Evolutionary conservation across 2,329 filamentous ascomycete genomes (phyloP), one percentile per base, ranked within the genome.

Genomic region (Aureobasidium sp.): DNA sequence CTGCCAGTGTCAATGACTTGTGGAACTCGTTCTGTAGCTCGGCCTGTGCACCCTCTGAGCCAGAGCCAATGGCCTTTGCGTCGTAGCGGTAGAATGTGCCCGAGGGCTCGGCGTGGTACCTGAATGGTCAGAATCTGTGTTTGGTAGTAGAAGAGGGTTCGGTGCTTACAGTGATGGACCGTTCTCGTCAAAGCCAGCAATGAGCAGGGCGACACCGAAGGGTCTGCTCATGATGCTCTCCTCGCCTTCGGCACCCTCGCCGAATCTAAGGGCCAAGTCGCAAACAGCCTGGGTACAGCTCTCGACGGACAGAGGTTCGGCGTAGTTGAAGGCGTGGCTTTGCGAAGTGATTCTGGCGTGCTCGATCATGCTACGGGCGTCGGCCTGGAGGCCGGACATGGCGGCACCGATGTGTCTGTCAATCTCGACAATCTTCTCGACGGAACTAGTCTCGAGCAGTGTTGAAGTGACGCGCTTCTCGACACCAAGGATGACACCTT

Each of bases 371-470:
- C 89, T 94, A 73, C 94, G 89, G 66, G 94, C 94, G 76, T 99
- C 94, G 71, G 94, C 94, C 82, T 99, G 94, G 67, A 99, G 85
- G 50, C 94, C 94, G 41, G 89, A 94, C 92, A 99, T 99, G 79
- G 94, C 94, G 79, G 94, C 97, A 72, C 94, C 94, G 70, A 99
- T 97, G 81, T 99, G 94, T 74, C 90, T 86, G 81, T 99, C 94
- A 76, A 99, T 97, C 77, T 99, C 94, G 76, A 99, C 93, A 71
- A 99, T 97, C 86, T 99, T 99, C 79, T 99, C 94, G 71, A 99
- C 94, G 44, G 92, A 97, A 50, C 90, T 96, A 36, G 94, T 96
- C 79, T 97, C 94, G 72, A 99, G 90, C 65, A 99, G 88, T 65
- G 93, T 95, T 63, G 91, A 96, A 64, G 94, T 99, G 70, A 99